Conservation (phyloP, 306 rosid species). For the Abrus pulchellus region DNA sequence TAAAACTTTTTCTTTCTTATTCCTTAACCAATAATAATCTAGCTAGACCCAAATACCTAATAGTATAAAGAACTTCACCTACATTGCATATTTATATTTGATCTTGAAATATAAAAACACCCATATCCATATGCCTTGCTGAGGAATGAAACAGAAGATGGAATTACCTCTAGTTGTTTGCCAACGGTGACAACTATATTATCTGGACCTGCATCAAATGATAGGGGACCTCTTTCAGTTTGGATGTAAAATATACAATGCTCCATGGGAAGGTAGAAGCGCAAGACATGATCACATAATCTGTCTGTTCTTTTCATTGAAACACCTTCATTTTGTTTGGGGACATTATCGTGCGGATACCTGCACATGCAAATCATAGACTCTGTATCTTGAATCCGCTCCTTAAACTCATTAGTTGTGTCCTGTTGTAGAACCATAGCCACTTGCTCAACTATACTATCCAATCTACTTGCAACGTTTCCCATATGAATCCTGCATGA, state of each 20-base stretch:
- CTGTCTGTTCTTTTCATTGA: conserved; percentile 33
- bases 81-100: background rate
- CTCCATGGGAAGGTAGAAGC: conserved; percentile 74
- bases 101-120: background rate
- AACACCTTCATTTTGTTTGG: conserved; percentile 35
- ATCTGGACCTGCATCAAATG: conserved; percentile 73
- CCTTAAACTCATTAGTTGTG: conserved; percentile 45
- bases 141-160: background rate
- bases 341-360: conserved; percentile 57
- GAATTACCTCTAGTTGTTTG: conserved; percentile 75
- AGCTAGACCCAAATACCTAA: background rate
- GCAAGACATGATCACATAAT: conserved; percentile 59
- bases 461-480: conserved; percentile 64
- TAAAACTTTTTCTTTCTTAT: too few species aligned
- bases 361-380: conserved; percentile 57
- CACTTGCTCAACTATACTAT: conserved; percentile 65
- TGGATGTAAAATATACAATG: conserved; percentile 63
- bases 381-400: conserved; percentile 52
- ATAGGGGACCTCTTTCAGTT: conserved; percentile 58
- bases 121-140: background rate
- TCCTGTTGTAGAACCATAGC: conserved; percentile 45
- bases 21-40: too few species aligned
- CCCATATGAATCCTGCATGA: conserved; percentile 60
- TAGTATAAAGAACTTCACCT: background rate
- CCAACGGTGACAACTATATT: conserved; percentile 72